Conservation (phyloP, 371 early-diverging fungal species). For the Enterocytospora artemiae region DNA sequence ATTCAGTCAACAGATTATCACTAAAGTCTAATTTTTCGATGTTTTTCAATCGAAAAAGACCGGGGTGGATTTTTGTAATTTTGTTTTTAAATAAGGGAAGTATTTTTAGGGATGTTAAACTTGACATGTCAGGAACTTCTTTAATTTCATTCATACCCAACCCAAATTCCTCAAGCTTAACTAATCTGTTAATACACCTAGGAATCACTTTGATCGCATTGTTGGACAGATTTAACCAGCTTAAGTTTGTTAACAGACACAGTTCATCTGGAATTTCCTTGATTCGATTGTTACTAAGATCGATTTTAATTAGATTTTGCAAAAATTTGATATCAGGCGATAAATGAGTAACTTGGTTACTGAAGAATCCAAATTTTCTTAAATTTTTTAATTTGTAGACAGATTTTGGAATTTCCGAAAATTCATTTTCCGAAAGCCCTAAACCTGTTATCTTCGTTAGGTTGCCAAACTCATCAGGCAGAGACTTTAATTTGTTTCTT, state of each 20-base stretch:
- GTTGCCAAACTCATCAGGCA: slow-evolving; percentile 13
- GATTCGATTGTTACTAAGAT: slow-evolving; percentile 52
- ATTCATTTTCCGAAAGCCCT: slow-evolving; percentile 44
- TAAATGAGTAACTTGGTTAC: slow-evolving; percentile 49
- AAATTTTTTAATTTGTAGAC: slow-evolving; percentile 36
- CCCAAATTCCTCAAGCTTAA: slow-evolving; percentile 62
- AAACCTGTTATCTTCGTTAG: slow-evolving; percentile 24
- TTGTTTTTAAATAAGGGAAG: slow-evolving; percentile 57
- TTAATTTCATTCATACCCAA: slow-evolving; percentile 63
- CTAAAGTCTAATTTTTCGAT: neutral
- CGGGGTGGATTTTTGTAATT: slow-evolving; percentile 32
- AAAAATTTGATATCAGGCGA: slow-evolving; percentile 48
- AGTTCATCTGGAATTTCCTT: slow-evolving; percentile 60
- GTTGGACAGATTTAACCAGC: slow-evolving; percentile 66
- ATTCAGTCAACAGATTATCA: slow-evolving; percentile 50
- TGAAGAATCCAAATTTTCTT: slow-evolving; percentile 51
- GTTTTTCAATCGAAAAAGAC: slow-evolving; percentile 34
- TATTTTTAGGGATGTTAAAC: slow-evolving; percentile 50
- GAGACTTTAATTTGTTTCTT: slow-evolving; percentile 49
- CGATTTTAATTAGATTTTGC: slow-evolving; percentile 43
- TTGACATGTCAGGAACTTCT: slow-evolving; percentile 59
- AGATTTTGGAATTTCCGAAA: slow-evolving; percentile 37
- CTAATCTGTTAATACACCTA: slow-evolving; percentile 59
- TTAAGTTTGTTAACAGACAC: slow-evolving; percentile 59
- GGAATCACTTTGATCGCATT: slow-evolving; percentile 61